These are phyloP conservation scores for Pulveroboletus sp. DNA, from an alignment of 768 basidiomycete genomes.

Conservation along the genomic window DNA sequence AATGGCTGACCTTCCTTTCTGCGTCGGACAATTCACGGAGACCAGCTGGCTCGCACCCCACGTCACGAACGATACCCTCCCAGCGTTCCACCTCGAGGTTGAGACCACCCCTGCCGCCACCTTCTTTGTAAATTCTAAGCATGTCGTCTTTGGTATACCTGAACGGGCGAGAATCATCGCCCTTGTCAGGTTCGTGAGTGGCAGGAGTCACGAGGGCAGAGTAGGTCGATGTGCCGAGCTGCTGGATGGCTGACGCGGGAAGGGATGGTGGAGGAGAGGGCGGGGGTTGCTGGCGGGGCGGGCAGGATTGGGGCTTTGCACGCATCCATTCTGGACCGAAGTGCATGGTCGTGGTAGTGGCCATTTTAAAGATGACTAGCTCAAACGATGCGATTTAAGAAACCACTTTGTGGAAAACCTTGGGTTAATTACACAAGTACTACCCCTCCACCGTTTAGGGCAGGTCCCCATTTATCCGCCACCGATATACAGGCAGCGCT, in stretches of 20 bases:
- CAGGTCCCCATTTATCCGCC: slow-evolving; percentile 57
- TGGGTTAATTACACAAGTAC: slow-evolving; percentile 18
- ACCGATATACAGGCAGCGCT: slow-evolving; percentile 69
- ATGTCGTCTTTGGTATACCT: slow-evolving; percentile 85
- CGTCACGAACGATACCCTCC: slow-evolving; percentile 85
- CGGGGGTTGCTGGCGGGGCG: slow-evolving; percentile 50
- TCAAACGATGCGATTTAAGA: slow-evolving; percentile 18
- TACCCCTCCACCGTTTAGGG: slow-evolving; percentile 28
- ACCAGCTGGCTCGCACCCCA: slow-evolving; percentile 66
- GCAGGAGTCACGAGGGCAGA: slow-evolving; percentile 48
- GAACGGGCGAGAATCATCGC: slow-evolving; percentile 74
- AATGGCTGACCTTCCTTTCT: slow-evolving; percentile 78
- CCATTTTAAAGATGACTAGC: slow-evolving; percentile 36
- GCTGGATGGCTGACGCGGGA: slow-evolving; percentile 36
- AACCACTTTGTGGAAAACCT: slow-evolving; percentile 26
- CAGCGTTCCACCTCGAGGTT: slow-evolving; percentile 86
- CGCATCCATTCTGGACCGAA: slow-evolving; percentile 96
- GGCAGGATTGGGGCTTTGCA: slow-evolving; percentile 57
- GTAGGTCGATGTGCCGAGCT: slow-evolving; percentile 70
- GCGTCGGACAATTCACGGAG: slow-evolving; percentile 76
- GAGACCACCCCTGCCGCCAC: slow-evolving; percentile 67
- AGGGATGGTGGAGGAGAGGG: slow-evolving; percentile 65
- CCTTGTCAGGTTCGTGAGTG: slow-evolving; percentile 52
- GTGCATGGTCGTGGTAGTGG: slow-evolving; percentile 67
- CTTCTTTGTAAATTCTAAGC: slow-evolving; percentile 79